Percentiles rank a stretch among this genome's conserved stretches.
phyloP scores from a whole-genome alignment of 495 filamentous ascomycete genomes.

The Talaromyces stipitatus region DNA sequence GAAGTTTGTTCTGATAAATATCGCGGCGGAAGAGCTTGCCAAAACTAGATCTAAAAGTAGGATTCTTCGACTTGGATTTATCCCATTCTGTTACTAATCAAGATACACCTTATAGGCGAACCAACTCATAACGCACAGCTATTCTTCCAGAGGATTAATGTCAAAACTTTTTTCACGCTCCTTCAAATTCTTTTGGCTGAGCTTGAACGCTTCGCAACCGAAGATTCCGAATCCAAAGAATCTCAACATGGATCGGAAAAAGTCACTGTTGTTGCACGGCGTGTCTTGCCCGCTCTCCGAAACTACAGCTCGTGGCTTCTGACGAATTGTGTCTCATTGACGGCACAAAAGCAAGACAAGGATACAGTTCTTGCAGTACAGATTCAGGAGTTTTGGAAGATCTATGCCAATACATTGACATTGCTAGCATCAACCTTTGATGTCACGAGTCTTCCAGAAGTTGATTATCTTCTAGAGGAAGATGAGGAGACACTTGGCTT shows the following conservation, averaged over 20 bases:
- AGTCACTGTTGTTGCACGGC: conserved; percentile 54
- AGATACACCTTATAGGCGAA: conserved; percentile 20
- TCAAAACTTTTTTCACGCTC: conserved; percentile 71
- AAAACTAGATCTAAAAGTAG: conserved; percentile 53
- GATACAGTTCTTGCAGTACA: conserved; percentile 50
- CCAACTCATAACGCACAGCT: conserved; percentile 48
- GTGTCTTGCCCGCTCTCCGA: conserved; percentile 61
- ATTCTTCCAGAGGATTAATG: conserved; percentile 72
- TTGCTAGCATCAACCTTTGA: conserved; percentile 54
- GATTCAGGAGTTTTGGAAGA: conserved; percentile 62
- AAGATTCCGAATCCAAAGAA: conserved; percentile 34
- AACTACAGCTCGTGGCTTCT: conserved; percentile 70
- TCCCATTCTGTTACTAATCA: neutral
- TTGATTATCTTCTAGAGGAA: conserved; percentile 69
- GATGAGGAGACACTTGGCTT: conserved; percentile 73
- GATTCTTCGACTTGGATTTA: conserved; percentile 7
- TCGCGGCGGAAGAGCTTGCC: conserved; percentile 72
- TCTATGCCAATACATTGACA: conserved; percentile 61
- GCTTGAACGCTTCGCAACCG: conserved; percentile 49
- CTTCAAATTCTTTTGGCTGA: conserved; percentile 64
- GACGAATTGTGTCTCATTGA: conserved; percentile 39
- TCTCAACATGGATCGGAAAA: conserved; percentile 39
- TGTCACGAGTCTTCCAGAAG: conserved; percentile 42
- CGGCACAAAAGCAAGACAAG: conserved; percentile 46
- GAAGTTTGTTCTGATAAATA: conserved; percentile 78